A percentile compares a stretch with the other conserved stretches of the same genome.
Conservation (phyloP, 164 flowering plant genomes). For the Magnolia changhungtana region DNA sequence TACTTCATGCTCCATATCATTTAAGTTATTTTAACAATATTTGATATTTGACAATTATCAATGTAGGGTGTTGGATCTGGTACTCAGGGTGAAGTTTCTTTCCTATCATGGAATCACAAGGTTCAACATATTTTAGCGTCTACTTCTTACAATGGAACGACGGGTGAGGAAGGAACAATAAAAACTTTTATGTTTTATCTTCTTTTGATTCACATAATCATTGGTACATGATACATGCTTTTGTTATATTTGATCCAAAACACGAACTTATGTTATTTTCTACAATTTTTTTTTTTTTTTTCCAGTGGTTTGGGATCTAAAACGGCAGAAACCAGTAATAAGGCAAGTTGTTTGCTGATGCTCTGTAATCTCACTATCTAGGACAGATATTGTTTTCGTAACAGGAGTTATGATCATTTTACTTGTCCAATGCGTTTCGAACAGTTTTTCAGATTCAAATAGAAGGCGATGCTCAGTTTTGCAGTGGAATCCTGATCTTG, state of each 20-base stretch:
- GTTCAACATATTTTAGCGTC: constrained; percentile 90
- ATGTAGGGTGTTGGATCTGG: constrained; percentile 80
- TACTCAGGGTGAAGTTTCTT: constrained; percentile 89
- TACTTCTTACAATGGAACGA: constrained; percentile 82
- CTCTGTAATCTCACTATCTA: not conserved
- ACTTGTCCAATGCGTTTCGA: not conserved
- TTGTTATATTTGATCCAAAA: not conserved
- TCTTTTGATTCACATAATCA: too few relatives aligned
- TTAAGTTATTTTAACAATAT: not conserved
- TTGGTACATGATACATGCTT: not conserved
- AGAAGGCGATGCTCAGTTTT: constrained; percentile 92
- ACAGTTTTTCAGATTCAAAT: constrained; percentile 80
- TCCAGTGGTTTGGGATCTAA: constrained; percentile 93
- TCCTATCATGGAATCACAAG: constrained; percentile 88
- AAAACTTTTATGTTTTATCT: too few relatives aligned
- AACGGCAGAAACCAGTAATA: constrained; percentile 92
- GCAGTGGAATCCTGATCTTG: constrained; percentile 97
- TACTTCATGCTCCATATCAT: not conserved
- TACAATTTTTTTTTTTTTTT: constrained; percentile 3
- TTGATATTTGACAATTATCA: not conserved
- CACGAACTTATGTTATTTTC: not conserved
- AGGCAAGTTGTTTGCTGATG: constrained; percentile 40
- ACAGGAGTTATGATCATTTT: not conserved
- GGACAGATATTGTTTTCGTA: not conserved
- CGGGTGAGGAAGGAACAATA: constrained; percentile 48